Percentiles rank a stretch among this genome's conserved stretches.
Conservation (phyloP, 164 flowering plant species). For the Aristolochia contorta region DNA sequence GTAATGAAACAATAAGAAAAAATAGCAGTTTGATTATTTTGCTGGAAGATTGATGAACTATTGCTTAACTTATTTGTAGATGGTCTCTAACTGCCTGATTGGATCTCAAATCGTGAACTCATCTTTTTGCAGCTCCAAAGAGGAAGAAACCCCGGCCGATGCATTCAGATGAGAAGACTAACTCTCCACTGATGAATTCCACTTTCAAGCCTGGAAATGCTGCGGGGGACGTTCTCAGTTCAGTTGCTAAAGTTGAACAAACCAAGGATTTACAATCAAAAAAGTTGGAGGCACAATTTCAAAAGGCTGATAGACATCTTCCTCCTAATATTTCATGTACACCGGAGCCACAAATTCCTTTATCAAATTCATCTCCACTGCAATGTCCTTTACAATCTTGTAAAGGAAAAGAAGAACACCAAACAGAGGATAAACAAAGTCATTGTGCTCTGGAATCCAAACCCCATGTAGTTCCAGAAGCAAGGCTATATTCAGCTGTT, state of each 20-base stretch:
- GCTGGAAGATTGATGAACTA: neutral
- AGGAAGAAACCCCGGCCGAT: constrained; percentile 10
- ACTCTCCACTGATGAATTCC: constrained; percentile 3
- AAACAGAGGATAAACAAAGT: constrained; percentile 3
- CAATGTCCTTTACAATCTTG: neutral
- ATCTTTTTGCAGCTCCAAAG: constrained; percentile 11
- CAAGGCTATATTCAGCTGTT: neutral
- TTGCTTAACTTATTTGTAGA: neutral
- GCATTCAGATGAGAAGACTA: constrained; percentile 1
- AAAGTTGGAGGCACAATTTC: constrained; percentile 2
- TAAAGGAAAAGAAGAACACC: neutral
- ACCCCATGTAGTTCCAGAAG: neutral
- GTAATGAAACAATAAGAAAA: constrained; percentile 3
- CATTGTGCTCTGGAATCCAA: constrained; percentile 1
- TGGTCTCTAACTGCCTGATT: neutral
- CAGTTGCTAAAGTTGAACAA: constrained; percentile 6
- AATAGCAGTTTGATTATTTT: too few relatives aligned
- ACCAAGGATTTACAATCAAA: neutral
- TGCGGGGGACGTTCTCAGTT: neutral
- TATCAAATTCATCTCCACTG: constrained; percentile 3
- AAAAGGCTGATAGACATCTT: constrained; percentile 2
- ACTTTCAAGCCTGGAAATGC: constrained; percentile 4
- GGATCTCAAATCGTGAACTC: too few relatives aligned
- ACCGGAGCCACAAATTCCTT: constrained; percentile 1
- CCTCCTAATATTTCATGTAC: neutral